Percentiles rank a stretch among this genome's conserved stretches.
These are phyloP conservation scores for Hyphodiscus hymeniophilus DNA, from an alignment of 495 filamentous ascomycete genomes.

Conservation along the genomic window DNA sequence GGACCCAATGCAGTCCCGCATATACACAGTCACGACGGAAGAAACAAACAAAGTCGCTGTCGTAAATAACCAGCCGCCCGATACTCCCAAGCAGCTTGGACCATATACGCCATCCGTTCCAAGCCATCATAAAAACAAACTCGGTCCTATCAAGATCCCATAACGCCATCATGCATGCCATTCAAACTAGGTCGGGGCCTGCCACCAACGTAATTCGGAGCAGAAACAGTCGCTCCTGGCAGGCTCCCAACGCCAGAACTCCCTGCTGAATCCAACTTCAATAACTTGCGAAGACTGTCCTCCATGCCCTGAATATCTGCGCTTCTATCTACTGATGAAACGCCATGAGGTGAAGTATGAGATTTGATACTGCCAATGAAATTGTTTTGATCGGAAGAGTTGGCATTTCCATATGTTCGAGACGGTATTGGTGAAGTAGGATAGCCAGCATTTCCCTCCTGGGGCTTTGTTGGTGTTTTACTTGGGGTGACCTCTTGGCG, in stretches of 20 bases:
- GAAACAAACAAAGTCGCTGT: neutral
- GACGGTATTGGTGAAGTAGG: slow-evolving; percentile 6
- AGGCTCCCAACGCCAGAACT: slow-evolving; percentile 12
- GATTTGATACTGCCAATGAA: neutral
- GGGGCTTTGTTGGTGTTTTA: slow-evolving; percentile 16
- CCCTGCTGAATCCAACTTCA: slow-evolving; percentile 32
- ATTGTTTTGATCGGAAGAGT: neutral
- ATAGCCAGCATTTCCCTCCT: slow-evolving; percentile 7
- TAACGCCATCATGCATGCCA: slow-evolving; percentile 20
- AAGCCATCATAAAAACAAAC: slow-evolving; percentile 5
- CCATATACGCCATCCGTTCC: slow-evolving; percentile 12
- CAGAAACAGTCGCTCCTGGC: slow-evolving; percentile 9
- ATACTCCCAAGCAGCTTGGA: slow-evolving; percentile 1
- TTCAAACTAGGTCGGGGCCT: slow-evolving; percentile 15
- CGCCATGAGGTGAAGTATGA: slow-evolving; percentile 7
- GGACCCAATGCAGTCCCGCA: neutral
- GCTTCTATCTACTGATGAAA: slow-evolving; percentile 18
- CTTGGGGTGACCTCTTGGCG: slow-evolving; percentile 23
- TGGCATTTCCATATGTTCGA: slow-evolving; percentile 3
- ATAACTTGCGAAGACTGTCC: slow-evolving; percentile 38
- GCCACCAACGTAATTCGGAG: slow-evolving; percentile 19
- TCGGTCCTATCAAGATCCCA: slow-evolving; percentile 15
- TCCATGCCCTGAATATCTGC: slow-evolving; percentile 36
- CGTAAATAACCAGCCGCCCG: neutral
- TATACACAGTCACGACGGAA: neutral